Evolutionary conservation across 1,284 basidiomycete genomes (phyloP).

Genomic region (Papiliotrema laurentii): DNA sequence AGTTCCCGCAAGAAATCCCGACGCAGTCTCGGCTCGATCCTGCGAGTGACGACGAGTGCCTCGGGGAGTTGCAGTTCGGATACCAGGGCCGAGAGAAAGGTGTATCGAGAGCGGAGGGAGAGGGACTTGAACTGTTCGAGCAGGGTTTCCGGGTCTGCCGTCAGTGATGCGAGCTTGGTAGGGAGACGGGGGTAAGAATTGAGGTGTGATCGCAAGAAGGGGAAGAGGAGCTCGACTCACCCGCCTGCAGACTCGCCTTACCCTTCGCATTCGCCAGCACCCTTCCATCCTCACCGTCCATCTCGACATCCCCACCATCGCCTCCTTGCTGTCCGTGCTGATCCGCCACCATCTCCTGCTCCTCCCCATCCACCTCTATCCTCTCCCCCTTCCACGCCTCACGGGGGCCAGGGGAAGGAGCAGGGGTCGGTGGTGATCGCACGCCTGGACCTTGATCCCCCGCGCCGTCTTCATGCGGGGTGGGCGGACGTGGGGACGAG

Average conservation of each 20-base stretch:
- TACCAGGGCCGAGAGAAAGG: constrained; percentile 62
- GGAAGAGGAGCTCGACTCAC: background rate
- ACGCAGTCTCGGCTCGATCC: constrained; percentile 73
- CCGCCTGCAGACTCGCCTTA: background rate
- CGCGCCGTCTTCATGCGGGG: background rate
- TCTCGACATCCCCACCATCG: background rate
- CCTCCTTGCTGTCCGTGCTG: constrained; percentile 1
- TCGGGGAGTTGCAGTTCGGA: constrained; percentile 66
- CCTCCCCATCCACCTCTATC: too few relatives aligned
- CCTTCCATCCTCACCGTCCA: background rate
- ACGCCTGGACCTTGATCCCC: background rate
- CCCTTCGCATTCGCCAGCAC: background rate
- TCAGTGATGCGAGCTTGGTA: background rate
- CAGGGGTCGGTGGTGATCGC: constrained; percentile 29
- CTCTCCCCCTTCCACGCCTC: too few relatives aligned
- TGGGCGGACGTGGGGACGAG: background rate
- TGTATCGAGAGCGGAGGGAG: constrained; percentile 50
- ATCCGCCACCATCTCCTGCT: constrained; percentile 10
- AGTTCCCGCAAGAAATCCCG: constrained; percentile 80
- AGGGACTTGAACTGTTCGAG: constrained; percentile 24
- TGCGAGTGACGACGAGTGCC: constrained; percentile 68
- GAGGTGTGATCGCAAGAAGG: background rate
- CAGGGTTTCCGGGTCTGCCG: constrained; percentile 12
- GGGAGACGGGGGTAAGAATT: background rate
- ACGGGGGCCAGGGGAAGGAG: constrained; percentile 29